A percentile compares a stretch with the other conserved stretches of the same genome.
These are phyloP conservation scores for Harringtonia aguacate DNA, from an alignment of 2,329 filamentous ascomycete species.

Conservation along the genomic window DNA sequence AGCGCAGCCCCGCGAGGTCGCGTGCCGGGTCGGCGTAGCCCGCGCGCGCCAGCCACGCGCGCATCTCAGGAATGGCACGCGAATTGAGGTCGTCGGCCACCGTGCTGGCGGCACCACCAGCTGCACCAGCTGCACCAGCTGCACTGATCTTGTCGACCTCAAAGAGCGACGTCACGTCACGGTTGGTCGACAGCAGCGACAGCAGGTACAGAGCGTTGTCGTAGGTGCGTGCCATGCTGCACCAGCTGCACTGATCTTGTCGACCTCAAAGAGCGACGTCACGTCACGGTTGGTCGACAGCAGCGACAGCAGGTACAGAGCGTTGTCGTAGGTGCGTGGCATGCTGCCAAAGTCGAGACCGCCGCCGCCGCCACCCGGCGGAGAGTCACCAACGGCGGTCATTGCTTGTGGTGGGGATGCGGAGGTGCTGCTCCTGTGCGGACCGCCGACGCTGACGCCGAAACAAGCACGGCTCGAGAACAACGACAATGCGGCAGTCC, in stretches of 20 bases:
- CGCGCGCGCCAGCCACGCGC: constrained; percentile 63
- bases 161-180: constrained; percentile 47
- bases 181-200: constrained; percentile 71
- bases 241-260: too few relatives aligned
- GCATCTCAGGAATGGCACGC: constrained; percentile 70
- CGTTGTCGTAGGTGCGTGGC: constrained; percentile 46
- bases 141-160: constrained; percentile 18
- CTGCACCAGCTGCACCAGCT: too few relatives aligned
- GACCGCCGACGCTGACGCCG: too few relatives aligned
- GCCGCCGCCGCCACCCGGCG: neutral
- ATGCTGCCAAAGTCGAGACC: constrained; percentile 11
- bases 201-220: constrained; percentile 63
- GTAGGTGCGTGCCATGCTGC: constrained; percentile 33
- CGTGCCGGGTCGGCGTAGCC: constrained; percentile 47
- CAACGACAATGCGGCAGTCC: too few relatives aligned
- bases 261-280: constrained; percentile 34
- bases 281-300: constrained; percentile 71
- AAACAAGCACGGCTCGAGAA: too few relatives aligned
- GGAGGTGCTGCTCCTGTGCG: too few relatives aligned
- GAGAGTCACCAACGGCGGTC: too few relatives aligned
- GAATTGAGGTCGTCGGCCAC: constrained; percentile 50
- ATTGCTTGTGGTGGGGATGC: too few relatives aligned
- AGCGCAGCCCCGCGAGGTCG: constrained; percentile 33
- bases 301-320: constrained; percentile 62
- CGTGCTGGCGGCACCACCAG: constrained; percentile 31